These are phyloP conservation scores for Thermomucor indicae-seudaticae DNA, from an alignment of 371 early-diverging fungal species.

Conservation along the genomic window DNA sequence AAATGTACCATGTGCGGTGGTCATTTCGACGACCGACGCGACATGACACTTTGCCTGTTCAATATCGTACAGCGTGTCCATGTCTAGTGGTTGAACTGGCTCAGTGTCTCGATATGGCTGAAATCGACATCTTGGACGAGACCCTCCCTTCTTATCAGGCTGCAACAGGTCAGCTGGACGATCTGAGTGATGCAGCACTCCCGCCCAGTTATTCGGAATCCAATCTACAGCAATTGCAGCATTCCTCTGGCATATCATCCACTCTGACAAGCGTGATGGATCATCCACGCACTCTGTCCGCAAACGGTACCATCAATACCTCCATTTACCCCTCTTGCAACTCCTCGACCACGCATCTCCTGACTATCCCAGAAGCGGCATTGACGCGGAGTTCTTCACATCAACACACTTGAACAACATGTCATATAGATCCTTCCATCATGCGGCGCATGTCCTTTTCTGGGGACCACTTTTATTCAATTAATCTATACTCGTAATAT, in stretches of 20 bases:
- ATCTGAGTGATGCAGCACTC: no score
- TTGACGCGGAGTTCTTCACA: no score
- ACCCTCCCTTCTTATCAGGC: constrained; percentile 34
- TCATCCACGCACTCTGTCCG: neutral
- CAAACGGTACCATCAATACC: neutral
- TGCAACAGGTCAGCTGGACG: constrained; percentile 6
- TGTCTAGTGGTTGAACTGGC: constrained; percentile 29
- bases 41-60: constrained; percentile 7
- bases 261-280: no score
- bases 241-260: no score
- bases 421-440: no score
- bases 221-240: constrained; percentile 1
- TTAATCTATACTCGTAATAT: no score
- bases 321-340: neutral
- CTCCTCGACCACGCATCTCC: constrained; percentile 1
- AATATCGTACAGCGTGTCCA: constrained; percentile 15
- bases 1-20: constrained; percentile 31
- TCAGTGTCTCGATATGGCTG: no score
- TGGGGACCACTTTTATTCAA: no score
- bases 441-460: no score
- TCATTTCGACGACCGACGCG: constrained; percentile 12
- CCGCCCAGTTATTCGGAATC: constrained; percentile 22
- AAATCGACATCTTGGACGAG: no score
- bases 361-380: constrained; percentile 1
- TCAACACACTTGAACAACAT: no score